phyloP scores from a whole-genome alignment of 768 basidiomycete species.

The Leccinum boreale region DNA sequence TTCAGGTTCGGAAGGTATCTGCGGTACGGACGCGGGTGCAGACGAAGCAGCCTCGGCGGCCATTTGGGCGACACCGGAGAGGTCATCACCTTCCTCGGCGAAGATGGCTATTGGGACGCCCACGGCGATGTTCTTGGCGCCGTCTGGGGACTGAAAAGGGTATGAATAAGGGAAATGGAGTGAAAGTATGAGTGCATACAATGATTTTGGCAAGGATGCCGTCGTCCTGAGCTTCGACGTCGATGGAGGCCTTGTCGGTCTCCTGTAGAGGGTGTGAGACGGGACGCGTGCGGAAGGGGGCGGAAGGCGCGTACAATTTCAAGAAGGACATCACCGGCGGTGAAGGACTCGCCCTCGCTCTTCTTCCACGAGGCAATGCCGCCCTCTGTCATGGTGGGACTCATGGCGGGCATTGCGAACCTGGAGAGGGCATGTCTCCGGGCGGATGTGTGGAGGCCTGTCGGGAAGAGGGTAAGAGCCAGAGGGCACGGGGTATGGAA shows the following conservation, averaged over 20 bases:
- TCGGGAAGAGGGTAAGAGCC: slow-evolving; percentile 1
- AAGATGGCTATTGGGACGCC: slow-evolving; percentile 89
- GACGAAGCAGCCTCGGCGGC: slow-evolving; percentile 59
- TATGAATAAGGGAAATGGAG: background rate
- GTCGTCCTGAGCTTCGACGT: slow-evolving; percentile 98
- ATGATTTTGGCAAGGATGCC: slow-evolving; percentile 96
- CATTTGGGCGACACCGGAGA: slow-evolving; percentile 75
- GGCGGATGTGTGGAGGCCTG: slow-evolving; percentile 83
- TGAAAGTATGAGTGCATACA: slow-evolving; percentile 44
- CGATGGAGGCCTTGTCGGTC: slow-evolving; percentile 99
- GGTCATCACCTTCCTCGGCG: slow-evolving; percentile 93
- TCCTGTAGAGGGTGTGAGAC: slow-evolving; percentile 51
- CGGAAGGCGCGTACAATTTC: slow-evolving; percentile 70
- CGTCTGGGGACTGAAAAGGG: slow-evolving; percentile 63
- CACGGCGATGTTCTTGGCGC: slow-evolving; percentile 83
- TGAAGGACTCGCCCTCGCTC: slow-evolving; percentile 89
- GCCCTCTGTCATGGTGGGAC: slow-evolving; percentile 99
- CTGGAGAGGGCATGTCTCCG: slow-evolving; percentile 75
- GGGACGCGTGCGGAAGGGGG: background rate
- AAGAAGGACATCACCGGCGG: slow-evolving; percentile 89
- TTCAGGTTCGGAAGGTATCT: slow-evolving; percentile 41
- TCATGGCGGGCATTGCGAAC: slow-evolving; percentile 98
- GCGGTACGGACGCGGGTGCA: slow-evolving; percentile 31
- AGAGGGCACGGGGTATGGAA: background rate
- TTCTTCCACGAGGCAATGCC: slow-evolving; percentile 98